Conservation (phyloP, 441 rosid genomes). For the Populus hybrid region DNA sequence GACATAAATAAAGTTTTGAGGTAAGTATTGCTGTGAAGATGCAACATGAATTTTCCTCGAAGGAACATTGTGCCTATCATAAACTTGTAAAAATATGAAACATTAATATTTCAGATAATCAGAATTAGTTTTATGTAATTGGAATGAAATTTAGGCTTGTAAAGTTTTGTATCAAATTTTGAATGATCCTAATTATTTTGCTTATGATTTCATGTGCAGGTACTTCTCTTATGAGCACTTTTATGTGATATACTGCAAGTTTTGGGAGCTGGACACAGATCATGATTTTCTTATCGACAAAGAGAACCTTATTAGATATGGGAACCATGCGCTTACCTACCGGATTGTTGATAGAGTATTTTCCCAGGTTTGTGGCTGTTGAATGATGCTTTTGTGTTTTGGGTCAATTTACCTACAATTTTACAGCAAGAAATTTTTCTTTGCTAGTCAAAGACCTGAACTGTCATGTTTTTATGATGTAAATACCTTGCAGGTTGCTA, state of each 20-base stretch:
- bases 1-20: slow-evolving; percentile 98
- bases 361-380: slow-evolving; percentile 76
- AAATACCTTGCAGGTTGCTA: slow-evolving; percentile 52
- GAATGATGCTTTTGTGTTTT: slow-evolving; percentile 8
- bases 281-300: slow-evolving; percentile 96
- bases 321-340: slow-evolving; percentile 97
- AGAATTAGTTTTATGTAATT: not conserved
- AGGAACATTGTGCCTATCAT: not conserved
- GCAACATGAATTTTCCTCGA: not conserved
- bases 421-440: slow-evolving; percentile 9
- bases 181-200: not conserved
- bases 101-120: not conserved
- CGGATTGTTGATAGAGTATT: slow-evolving; percentile 95
- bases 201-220: slow-evolving; percentile 33
- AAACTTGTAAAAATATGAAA: not conserved
- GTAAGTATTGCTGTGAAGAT: slow-evolving; percentile 33
- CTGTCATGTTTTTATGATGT: slow-evolving; percentile 10
- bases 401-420: not conserved
- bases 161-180: not conserved
- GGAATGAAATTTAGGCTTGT: not conserved
- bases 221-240: slow-evolving; percentile 98
- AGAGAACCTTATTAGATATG: slow-evolving; percentile 97
- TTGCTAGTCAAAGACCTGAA: not conserved
- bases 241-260: slow-evolving; percentile 98
- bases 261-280: slow-evolving; percentile 97